phyloP scores from a whole-genome alignment of 169 alveolate species.

The Amoebophrya sp. region DNA sequence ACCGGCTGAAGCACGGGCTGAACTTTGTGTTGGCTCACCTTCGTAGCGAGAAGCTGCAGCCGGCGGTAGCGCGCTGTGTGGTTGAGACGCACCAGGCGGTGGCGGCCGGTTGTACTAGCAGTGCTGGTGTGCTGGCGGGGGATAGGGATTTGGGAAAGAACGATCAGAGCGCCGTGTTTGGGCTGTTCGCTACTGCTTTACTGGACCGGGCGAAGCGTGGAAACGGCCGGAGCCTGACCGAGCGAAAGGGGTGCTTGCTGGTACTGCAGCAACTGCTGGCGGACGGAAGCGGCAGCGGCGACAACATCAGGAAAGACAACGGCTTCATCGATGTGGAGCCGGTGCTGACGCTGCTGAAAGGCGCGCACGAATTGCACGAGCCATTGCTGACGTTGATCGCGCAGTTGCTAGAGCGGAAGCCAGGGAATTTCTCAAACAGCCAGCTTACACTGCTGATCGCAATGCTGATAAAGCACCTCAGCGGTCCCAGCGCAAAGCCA shows the following conservation, averaged over 20 bases:
- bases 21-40: background rate
- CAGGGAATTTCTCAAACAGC: background rate
- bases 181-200: too few relatives aligned
- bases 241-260: background rate
- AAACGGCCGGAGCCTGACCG: too few relatives aligned
- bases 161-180: too few relatives aligned
- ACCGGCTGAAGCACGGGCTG: background rate
- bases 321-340: too few relatives aligned
- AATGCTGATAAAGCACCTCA: background rate
- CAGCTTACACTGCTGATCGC: background rate
- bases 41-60: background rate
- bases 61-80: background rate
- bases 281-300: too few relatives aligned
- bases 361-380: background rate
- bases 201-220: too few relatives aligned
- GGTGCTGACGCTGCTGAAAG: background rate
- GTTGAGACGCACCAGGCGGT: background rate
- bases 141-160: too few relatives aligned
- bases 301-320: too few relatives aligned
- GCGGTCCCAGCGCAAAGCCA: background rate
- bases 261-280: background rate
- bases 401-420: background rate
- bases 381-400: background rate
- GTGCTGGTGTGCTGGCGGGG: too few relatives aligned
- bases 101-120: too few relatives aligned